Evolutionary conservation across 2,329 filamentous ascomycete genomes (phyloP).

Genomic region (Ampelomyces quisqualis): DNA sequence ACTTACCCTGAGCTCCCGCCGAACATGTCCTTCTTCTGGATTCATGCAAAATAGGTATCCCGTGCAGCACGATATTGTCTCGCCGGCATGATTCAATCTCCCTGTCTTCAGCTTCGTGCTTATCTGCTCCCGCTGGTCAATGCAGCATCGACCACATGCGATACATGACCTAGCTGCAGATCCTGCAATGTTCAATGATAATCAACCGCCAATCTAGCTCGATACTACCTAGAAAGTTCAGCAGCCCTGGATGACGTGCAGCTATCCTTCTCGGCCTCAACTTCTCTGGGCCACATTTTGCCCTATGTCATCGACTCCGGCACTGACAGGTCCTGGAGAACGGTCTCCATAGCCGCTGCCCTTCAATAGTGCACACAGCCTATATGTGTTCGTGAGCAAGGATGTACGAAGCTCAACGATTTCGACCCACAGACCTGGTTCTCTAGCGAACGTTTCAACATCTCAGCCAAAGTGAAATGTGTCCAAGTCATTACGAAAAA

Average conservation of each 20-base stretch:
- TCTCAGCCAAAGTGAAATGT: conserved; percentile 8
- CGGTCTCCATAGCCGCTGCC: no score
- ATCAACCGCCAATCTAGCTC: conserved; percentile 10
- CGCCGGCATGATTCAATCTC: conserved; percentile 3
- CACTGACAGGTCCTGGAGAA: no score
- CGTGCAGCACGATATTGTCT: conserved; percentile 5
- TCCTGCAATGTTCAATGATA: conserved; percentile 14
- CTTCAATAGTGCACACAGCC: no score
- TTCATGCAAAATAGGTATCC: conserved; percentile 6
- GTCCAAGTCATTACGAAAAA: conserved; percentile 2
- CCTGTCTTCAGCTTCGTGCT: conserved; percentile 4
- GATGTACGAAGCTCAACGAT: conserved; percentile 13
- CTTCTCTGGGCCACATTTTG: no score
- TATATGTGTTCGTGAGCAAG: not conserved
- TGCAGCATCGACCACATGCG: conserved; percentile 10
- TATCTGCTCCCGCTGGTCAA: conserved; percentile 5
- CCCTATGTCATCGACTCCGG: no score
- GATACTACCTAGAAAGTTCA: conserved; percentile 1
- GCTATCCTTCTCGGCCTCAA: no score
- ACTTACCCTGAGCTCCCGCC: not conserved
- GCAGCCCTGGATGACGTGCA: conserved; percentile 8
- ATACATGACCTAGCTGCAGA: conserved; percentile 18
- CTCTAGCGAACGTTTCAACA: conserved; percentile 14
- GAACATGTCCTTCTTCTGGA: conserved; percentile 5
- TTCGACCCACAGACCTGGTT: conserved; percentile 17